Conservation (phyloP, 306 rosid species). For the Elaeagnus macrophylla region DNA sequence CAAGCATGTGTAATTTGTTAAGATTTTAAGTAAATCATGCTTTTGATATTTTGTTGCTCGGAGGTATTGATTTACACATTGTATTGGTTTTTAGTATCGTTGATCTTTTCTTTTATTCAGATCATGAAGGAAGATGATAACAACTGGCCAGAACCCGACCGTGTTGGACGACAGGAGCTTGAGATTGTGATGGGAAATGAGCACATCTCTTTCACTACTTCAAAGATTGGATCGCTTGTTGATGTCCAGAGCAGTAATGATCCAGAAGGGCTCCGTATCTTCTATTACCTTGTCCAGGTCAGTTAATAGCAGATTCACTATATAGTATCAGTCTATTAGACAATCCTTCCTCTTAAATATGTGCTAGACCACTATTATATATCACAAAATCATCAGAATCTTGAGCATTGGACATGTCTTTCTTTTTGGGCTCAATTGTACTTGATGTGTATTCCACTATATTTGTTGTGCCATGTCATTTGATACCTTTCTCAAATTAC, state of each 20-base stretch:
- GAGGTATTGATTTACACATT: too few relatives aligned
- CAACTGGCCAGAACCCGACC: slow-evolving; percentile 98
- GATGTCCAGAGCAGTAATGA: slow-evolving; percentile 98
- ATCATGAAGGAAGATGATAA: slow-evolving; percentile 94
- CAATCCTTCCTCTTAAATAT: neutral
- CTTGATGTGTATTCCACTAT: too few relatives aligned
- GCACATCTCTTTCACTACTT: slow-evolving; percentile 92
- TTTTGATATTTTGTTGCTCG: too few relatives aligned
- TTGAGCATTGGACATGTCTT: too few relatives aligned
- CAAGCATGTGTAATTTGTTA: too few relatives aligned
- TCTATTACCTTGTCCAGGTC: slow-evolving; percentile 97
- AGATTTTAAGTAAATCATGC: too few relatives aligned
- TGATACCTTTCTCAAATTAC: too few relatives aligned
- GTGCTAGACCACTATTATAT: too few relatives aligned
- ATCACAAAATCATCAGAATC: too few relatives aligned
- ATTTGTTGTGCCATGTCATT: too few relatives aligned
- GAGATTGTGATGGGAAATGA: slow-evolving; percentile 99
- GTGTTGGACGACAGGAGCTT: slow-evolving; percentile 91
- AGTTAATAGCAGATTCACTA: slow-evolving; percentile 1
- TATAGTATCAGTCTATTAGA: too few relatives aligned
- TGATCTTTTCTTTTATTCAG: slow-evolving; percentile 26
- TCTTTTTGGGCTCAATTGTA: too few relatives aligned
- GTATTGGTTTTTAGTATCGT: neutral
- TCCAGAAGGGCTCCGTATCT: slow-evolving; percentile 96
- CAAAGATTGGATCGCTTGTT: slow-evolving; percentile 91